Base-by-base conservation (phyloP, 805 yeast genomes). In the Myxozyma monticola region DNA sequence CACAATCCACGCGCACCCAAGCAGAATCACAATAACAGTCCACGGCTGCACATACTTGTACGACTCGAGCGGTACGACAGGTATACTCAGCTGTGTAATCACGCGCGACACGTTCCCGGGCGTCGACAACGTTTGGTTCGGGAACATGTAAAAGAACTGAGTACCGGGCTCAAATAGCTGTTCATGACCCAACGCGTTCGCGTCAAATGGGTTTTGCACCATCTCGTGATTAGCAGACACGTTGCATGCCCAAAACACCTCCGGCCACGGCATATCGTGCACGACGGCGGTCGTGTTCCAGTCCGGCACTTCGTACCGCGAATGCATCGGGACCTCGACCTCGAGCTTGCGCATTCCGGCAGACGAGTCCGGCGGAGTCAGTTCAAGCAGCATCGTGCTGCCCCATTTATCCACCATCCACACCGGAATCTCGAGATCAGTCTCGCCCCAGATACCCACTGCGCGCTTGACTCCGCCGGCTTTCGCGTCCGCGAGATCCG, bases 391-490 rank as follows among this genome's bases (percentile, higher is more conserved):
- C 18, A 72, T 71, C 37, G 72, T 69, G 3, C 80, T 73, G 1
- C 83, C 83, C 73, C 75, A 76, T 21, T 68, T 59, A 2, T 59
- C 51, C 6, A 70, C 68, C 25, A 67, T 66, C 73, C 80, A 81
- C 29, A 68, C 74, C 3, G 85, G 85, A 29, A 73, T 71, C 57
- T 80, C 85, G 21, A 80, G 65, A 59, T 81, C 82, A n/a, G 72
- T 67, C 45, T 77, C 79, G 2, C 84, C 84, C 75, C 76, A 76
- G 53, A 57, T 20, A 58, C 61, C 26, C 61, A 56, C 22, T 61
- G 54, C 55, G 10, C 53, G 60, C 24, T 46, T 45, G 30, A 54
- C 53, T 4, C 62, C 49, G 2, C 55, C 36, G 50, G 49, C 20
- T 24, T 45, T 57, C 4, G 60, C 50, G 30, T 62, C 49, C 14